Percentiles rank a stretch among this genome's conserved stretches.
Evolutionary conservation across 805 yeast species (phyloP).

Genomic region (Saturnispora zaruensis): DNA sequence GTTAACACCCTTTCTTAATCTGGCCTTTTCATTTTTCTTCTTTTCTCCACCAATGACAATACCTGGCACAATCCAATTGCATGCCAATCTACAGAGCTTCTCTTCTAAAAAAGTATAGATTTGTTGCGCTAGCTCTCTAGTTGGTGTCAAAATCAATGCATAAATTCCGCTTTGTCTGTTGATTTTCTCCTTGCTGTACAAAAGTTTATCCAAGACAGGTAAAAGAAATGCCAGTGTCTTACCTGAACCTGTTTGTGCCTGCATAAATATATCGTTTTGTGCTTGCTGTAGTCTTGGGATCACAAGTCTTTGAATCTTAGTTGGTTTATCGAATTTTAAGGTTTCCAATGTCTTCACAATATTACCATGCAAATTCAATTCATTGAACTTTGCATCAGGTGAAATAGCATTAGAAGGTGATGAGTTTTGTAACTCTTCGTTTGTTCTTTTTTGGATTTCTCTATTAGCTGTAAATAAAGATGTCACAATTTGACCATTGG

Average conservation of each 20-base stretch:
- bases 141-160: slow-evolving; percentile 85
- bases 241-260: slow-evolving; percentile 98
- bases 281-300: slow-evolving; percentile 46
- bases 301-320: slow-evolving; percentile 77
- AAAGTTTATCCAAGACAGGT: slow-evolving; percentile 68
- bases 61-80: slow-evolving; percentile 90
- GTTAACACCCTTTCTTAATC: slow-evolving; percentile 92
- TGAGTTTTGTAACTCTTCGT: slow-evolving; percentile 21
- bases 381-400: slow-evolving; percentile 48
- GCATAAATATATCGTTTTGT: slow-evolving; percentile 65
- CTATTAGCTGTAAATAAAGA: slow-evolving; percentile 74
- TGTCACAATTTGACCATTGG: slow-evolving; percentile 54
- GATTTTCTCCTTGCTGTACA: slow-evolving; percentile 41
- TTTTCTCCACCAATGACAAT: slow-evolving; percentile 97
- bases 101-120: slow-evolving; percentile 74
- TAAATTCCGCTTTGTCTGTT: slow-evolving; percentile 72
- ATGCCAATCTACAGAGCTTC: slow-evolving; percentile 47
- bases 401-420: slow-evolving; percentile 80
- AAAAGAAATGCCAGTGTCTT: slow-evolving; percentile 82
- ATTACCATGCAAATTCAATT: slow-evolving; percentile 55
- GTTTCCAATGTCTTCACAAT: slow-evolving; percentile 48
- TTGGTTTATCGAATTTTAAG: slow-evolving; percentile 58
- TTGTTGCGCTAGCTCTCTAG: slow-evolving; percentile 90
- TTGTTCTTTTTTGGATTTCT: slow-evolving; percentile 36
- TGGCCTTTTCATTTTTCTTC: slow-evolving; percentile 92